Base-by-base conservation (phyloP, 2,329 filamentous ascomycete species). In the Reticulascus tulasneorum region DNA sequence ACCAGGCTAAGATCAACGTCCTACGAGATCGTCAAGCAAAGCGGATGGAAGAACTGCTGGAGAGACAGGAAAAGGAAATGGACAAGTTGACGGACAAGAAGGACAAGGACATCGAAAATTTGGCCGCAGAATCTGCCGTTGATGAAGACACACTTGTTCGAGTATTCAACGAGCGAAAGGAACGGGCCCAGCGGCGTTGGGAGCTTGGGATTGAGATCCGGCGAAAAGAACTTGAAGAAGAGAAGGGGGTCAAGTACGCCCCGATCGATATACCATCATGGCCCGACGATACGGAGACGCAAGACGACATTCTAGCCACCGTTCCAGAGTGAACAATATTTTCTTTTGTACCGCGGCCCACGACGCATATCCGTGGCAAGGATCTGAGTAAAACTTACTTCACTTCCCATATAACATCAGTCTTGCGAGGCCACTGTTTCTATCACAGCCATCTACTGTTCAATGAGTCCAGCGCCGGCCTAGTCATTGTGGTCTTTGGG, bases 21-120 rank as follows among this genome's bases (percentile, higher is more conserved):
- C 69, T 82, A 63, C 67, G 78, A n/a, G 78, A 82, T 41, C 71
- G 73, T 26, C 79, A 82, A 51, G 67, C 75, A 2, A 79, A 78
- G 50, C 65, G 72, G 20, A 72, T 81, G 63, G 77, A 81, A 48
- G 72, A 79, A 42, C 62, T 82, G 5, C 54, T 75, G 2, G 64
- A 70, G 24, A 64, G 71, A 17, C 78, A 82, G 46, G 69, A 73
- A 40, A 53, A 53, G 2, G 77, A 82, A 48, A 49, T 74, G 33
- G 57, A 63, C n/a, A 62, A 60, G 29, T 53, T 78, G n/a, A 50
- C 52, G 2, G 60, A 63, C 17, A 69, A 66, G 43, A 67, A 69
- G 33, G 57, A 59, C 11, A 62, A 64, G 25, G 75, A 78, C 30
- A 47, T 73, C 8, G 68, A 74, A 23, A 59, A 62, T 24, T 53